These are phyloP conservation scores for Elsinoe ampelina DNA, from an alignment of 2,329 filamentous ascomycete genomes.

Conservation along the genomic window DNA sequence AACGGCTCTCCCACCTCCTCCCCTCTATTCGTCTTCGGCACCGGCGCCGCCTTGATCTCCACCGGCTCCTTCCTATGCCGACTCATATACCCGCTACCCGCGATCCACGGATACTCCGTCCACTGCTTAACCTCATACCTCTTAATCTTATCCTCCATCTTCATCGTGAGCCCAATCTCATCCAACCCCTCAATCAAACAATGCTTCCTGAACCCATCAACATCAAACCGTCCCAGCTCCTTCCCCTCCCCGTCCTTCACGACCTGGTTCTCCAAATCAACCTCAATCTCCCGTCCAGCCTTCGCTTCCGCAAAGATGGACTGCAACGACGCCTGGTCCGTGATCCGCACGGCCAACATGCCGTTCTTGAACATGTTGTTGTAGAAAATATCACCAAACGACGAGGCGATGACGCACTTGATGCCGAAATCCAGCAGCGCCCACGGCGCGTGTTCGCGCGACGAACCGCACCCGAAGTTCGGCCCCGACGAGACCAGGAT, in stretches of 20 bases:
- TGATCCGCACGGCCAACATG: conserved; percentile 80
- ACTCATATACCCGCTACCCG: conserved; percentile 72
- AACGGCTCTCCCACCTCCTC: conserved; percentile 76
- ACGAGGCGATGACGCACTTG: conserved; percentile 83
- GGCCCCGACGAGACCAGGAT: conserved; percentile 84
- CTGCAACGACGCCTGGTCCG: conserved; percentile 56
- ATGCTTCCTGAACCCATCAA: conserved; percentile 90
- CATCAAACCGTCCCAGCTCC: conserved; percentile 69
- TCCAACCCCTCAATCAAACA: conserved; percentile 89
- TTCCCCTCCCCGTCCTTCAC: conserved; percentile 69
- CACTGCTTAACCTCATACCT: conserved; percentile 72
- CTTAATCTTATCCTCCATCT: conserved; percentile 80
- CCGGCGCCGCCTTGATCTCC: conserved; percentile 55
- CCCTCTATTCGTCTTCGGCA: conserved; percentile 83
- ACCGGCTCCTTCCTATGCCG: conserved; percentile 47
- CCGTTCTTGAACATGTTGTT: conserved; percentile 99
- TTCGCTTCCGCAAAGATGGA: conserved; percentile 67
- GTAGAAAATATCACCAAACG: conserved; percentile 89
- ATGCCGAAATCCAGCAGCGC: conserved; percentile 95
- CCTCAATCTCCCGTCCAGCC: conserved; percentile 73
- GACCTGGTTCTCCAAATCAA: conserved; percentile 77
- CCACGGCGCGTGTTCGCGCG: conserved; percentile 94
- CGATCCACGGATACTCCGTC: conserved; percentile 77
- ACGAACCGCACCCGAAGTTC: conserved; percentile 93
- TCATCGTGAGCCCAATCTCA: conserved; percentile 90